Conservation (phyloP, 495 filamentous ascomycete species). For the Xylaria sp. region DNA sequence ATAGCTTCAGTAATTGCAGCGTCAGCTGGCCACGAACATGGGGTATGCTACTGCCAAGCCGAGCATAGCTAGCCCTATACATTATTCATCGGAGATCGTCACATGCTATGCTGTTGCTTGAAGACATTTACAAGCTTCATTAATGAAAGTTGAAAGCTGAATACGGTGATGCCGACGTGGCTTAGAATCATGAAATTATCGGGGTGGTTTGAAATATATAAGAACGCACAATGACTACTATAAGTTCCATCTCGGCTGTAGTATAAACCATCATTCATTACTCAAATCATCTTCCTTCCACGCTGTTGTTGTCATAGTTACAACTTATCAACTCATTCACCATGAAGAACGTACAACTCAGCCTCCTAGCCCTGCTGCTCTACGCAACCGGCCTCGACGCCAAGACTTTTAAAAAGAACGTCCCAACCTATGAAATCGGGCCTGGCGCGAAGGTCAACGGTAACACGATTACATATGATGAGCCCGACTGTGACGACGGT, state of each 20-base stretch:
- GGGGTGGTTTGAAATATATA: background rate
- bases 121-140: background rate
- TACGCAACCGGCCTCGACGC: background rate
- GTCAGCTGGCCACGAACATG: slow-evolving; percentile 8
- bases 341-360: slow-evolving; percentile 21
- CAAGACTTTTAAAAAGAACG: slow-evolving; percentile 11
- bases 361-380: background rate
- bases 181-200: background rate
- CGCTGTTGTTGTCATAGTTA: background rate
- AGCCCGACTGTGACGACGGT: slow-evolving; percentile 15
- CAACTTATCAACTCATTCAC: background rate
- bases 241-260: background rate
- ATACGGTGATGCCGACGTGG: background rate
- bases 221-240: background rate
- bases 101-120: background rate
- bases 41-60: slow-evolving; percentile 4
- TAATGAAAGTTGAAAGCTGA: background rate
- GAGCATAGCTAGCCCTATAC: background rate
- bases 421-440: slow-evolving; percentile 15
- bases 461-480: slow-evolving; percentile 9
- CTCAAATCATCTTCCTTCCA: background rate
- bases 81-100: background rate
- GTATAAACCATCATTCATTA: background rate
- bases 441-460: slow-evolving; percentile 2
- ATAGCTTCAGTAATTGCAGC: background rate